Base-by-base conservation (phyloP, 129 eudicot species). In the Flaveria trinervia region DNA sequence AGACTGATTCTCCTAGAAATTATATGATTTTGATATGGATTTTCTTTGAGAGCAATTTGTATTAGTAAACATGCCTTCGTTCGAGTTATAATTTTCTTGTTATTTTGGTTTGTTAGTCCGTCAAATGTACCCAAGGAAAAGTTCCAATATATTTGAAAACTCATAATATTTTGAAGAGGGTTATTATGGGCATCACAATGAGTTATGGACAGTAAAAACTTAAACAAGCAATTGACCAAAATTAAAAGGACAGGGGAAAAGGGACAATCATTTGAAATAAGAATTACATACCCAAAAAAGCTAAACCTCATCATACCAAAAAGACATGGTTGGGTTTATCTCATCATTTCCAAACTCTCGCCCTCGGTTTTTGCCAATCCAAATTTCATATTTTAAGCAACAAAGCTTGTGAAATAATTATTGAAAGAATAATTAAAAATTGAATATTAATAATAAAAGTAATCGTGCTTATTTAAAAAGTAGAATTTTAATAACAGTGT, bases 301-400 rank as follows among this genome's bases (percentile, higher is more conserved):
- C 44, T 57, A 70, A 78, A 70, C 76, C 71, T 59, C 82, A 78
- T 79, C 82, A 71, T 70, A 60, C 82, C 62, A 79, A 59, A 28
- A 79, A 33, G 82, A 71, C 77, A 78, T 78, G 51, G 77, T 71
- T 79, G 41, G 73, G 82, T 71, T 60, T 70, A 30, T 71, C 17
- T 59, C 77, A 79, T 79, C 82, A 79, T 79, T 59, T 71, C 65
- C 71, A 59, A 61, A 61, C 51, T 59, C 25, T 60, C 50, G 55
- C 65, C 28, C 41, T 60, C 48, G 33, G 2, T 17, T 36, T 66
- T 66, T 66, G 41, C 50, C 8, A 41, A 16, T 66, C 51, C 71
- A 66, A 66, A 66, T 66, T 66, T 39, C 50, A 30, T 64, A 30
- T 4, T 33, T 64, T 14, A 28, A 64, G 69, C 69, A 64, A 64